Evolutionary conservation across 768 basidiomycete genomes (phyloP), one percentile per base, ranked within the genome.

Genomic region (Boletus subcaerulescens): DNA sequence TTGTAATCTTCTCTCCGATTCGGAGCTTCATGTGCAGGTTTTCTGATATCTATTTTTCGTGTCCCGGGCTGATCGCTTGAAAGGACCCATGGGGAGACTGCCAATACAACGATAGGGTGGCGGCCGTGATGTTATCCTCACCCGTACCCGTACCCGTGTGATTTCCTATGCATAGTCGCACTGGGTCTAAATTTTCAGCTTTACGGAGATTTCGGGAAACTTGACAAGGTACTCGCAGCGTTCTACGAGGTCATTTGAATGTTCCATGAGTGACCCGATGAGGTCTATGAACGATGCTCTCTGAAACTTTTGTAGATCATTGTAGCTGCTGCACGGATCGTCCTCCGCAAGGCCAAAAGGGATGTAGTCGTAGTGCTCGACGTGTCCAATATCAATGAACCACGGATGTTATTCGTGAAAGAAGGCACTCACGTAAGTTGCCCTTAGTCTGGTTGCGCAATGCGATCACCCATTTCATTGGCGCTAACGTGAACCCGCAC

Each of bases 191-290:
- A 9, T 4, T 15, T 24, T 24, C 41, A 64, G 68, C 59, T 36
- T 10, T 52, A 60, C 41, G 69, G 67, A 29, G 68, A 71, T 36
- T 68, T 64, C 35, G 38, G 40, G 15, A 60, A 64, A 42, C 62
- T 74, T 1, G 63, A 70, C 45, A 66, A 70, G 46, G 56, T 68
- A 14, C 59, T 64, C 8, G 61, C 58, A 3, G 65, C 60, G 5
- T 71, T 65, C 41, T 60, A 65, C 17, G 73, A 74, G 58, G 65
- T 61, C 3, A 35, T 62, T 18, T 57, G 71, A 31, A 48, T 74
- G 52, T 70, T 58, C 35, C 72, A 71, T 70, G 20, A 5, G 71
- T 62, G n/a, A 26, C 5, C 3, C 2, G 13, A 39, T 24, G 13
- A 11, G 15, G 20, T 43, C n/a, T 26, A 24, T 17, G 3, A 6